Conservation (phyloP, 106 monocot genomes). For the Phalaenopsis equestris region DNA sequence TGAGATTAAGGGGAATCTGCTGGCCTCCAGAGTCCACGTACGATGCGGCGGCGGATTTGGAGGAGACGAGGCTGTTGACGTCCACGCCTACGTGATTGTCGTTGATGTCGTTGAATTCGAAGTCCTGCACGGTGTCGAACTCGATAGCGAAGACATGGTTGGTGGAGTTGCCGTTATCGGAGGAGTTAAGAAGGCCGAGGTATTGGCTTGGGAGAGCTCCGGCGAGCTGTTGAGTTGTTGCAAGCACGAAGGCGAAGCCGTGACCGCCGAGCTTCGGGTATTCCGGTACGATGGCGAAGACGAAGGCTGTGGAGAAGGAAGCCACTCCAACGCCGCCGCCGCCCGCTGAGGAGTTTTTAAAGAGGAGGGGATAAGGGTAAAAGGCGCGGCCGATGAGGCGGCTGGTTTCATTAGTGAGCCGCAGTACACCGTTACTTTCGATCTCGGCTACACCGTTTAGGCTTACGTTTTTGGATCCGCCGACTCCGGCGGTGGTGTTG, state of each 20-base stretch:
- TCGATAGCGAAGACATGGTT: slow-evolving; percentile 20
- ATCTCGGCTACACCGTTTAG: slow-evolving; percentile 16
- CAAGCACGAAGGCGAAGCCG: slow-evolving; percentile 19
- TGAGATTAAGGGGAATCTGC: slow-evolving; percentile 3
- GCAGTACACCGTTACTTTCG: slow-evolving; percentile 11
- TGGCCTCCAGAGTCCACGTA: not conserved
- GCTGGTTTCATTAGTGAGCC: slow-evolving; percentile 23
- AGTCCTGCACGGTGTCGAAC: slow-evolving; percentile 23
- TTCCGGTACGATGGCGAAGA: slow-evolving; percentile 17
- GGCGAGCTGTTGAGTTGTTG: slow-evolving; percentile 1
- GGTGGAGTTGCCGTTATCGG: slow-evolving; percentile 13
- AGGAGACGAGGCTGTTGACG: slow-evolving; percentile 15
- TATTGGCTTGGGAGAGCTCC: slow-evolving; percentile 14
- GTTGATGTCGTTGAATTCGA: slow-evolving; percentile 23
- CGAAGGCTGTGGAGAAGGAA: slow-evolving; percentile 25
- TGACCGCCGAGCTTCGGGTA: slow-evolving; percentile 11
- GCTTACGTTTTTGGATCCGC: slow-evolving; percentile 5
- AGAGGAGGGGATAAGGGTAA: slow-evolving; percentile 6
- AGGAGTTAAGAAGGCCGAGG: slow-evolving; percentile 15
- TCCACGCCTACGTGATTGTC: slow-evolving; percentile 19
- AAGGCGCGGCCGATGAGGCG: slow-evolving; percentile 23
- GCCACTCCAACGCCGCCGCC: not conserved
- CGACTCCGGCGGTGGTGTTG: not conserved
- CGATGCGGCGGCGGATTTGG: not conserved
- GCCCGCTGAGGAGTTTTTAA: slow-evolving; percentile 12